Percentiles rank a stretch among this genome's conserved stretches.
phyloP scores from a whole-genome alignment of 148 eudicot species.

The Heliosperma pusillum region DNA sequence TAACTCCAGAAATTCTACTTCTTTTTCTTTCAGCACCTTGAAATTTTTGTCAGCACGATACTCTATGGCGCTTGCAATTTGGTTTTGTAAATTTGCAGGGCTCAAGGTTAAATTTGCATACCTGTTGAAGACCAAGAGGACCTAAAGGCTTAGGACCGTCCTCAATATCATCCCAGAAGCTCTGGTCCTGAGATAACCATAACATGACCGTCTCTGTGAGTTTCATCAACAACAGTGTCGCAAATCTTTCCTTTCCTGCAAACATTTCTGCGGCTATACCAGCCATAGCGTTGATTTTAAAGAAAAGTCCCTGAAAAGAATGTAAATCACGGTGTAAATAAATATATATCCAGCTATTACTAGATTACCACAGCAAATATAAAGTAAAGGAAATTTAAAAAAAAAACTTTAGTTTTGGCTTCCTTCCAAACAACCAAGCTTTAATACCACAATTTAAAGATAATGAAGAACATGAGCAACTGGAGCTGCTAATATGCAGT shows the following conservation, averaged over 20 bases:
- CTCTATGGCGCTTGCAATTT: background rate
- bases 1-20: background rate
- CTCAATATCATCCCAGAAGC: constrained; percentile 96
- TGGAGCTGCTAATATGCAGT: background rate
- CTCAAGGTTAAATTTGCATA: constrained; percentile 14
- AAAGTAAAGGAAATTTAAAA: too few species aligned
- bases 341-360: background rate
- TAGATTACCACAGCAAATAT: background rate
- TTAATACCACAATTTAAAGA: background rate
- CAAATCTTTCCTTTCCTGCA: constrained; percentile 87
- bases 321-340: constrained; percentile 8
- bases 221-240: constrained; percentile 82
- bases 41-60: too few species aligned
- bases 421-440: too few species aligned
- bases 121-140: constrained; percentile 90
- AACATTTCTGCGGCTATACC: constrained; percentile 85
- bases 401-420: too few species aligned
- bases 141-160: constrained; percentile 85
- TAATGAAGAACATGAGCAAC: background rate
- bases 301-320: constrained; percentile 72
- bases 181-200: constrained; percentile 88
- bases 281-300: constrained; percentile 76
- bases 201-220: constrained; percentile 86
- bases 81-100: background rate
- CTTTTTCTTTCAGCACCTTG: background rate